Conservation (phyloP, 2,329 filamentous ascomycete genomes). For the Cladophialophora bantiana region DNA sequence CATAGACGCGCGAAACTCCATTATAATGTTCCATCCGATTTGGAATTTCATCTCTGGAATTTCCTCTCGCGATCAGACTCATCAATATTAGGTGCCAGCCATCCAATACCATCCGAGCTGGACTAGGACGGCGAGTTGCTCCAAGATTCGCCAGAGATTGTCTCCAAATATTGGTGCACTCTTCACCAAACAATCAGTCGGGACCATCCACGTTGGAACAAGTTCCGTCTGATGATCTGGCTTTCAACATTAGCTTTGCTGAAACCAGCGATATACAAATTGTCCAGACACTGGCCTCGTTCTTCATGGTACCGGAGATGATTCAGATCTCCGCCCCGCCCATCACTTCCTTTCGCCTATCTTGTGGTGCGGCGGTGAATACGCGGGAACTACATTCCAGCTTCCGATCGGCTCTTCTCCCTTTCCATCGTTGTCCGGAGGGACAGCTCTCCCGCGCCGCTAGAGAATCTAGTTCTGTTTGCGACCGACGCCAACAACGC, state of each 20-base stretch:
- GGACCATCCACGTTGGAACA: conserved; percentile 27
- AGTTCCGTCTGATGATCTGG: conserved; percentile 44
- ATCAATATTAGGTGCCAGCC: background rate
- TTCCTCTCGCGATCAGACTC: background rate
- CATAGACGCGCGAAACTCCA: conserved; percentile 22
- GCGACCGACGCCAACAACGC: background rate
- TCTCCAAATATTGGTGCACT: conserved; percentile 16
- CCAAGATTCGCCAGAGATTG: background rate
- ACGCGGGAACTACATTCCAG: background rate
- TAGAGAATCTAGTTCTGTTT: background rate
- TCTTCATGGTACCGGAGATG: background rate
- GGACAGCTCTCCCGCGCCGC: background rate
- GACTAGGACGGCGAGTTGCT: background rate
- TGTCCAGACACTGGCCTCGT: conserved; percentile 29
- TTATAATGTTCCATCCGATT: conserved; percentile 8
- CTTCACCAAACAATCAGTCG: conserved; percentile 35
- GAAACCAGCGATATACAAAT: conserved; percentile 39
- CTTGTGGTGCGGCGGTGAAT: background rate
- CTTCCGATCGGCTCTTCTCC: background rate
- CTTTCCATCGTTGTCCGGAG: background rate
- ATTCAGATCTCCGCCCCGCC: background rate
- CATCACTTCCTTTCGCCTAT: background rate
- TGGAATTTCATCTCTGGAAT: conserved; percentile 18
- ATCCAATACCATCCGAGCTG: conserved; percentile 3
- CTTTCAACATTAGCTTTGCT: conserved; percentile 42